Evolutionary conservation across 345 rosid species (phyloP).

Genomic region (Eutrema japonicum): DNA sequence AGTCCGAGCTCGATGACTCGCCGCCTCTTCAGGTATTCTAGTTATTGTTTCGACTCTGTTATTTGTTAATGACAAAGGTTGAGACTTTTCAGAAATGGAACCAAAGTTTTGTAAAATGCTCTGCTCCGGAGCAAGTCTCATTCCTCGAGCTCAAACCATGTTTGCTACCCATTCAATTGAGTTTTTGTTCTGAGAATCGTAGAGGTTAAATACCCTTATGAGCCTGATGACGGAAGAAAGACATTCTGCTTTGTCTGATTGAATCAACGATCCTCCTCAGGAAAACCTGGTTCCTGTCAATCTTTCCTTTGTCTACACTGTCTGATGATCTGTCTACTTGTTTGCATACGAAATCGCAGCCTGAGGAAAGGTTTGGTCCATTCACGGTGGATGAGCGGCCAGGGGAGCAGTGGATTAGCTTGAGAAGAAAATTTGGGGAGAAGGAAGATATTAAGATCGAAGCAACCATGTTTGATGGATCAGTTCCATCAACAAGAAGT

Average conservation of each 20-base stretch:
- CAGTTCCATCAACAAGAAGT: constrained; percentile 47
- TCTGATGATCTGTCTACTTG: constrained; percentile 3
- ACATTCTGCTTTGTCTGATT: not conserved
- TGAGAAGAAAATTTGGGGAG: constrained; percentile 62
- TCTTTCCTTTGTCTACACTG: not conserved
- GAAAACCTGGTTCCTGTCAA: not conserved
- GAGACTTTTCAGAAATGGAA: constrained; percentile 1
- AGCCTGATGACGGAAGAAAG: not conserved
- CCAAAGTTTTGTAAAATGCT: not conserved
- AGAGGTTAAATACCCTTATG: not conserved
- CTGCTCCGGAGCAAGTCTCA: not conserved
- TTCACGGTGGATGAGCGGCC: constrained; percentile 66
- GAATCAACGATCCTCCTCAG: not conserved
- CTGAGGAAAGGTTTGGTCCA: constrained; percentile 49
- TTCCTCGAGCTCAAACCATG: not conserved
- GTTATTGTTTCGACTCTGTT: not conserved
- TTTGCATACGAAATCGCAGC: constrained; percentile 50
- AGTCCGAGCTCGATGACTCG: constrained; percentile 65
- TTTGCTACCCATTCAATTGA: not conserved
- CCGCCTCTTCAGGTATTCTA: constrained; percentile 44
- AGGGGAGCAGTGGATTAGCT: constrained; percentile 84
- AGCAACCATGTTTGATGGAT: constrained; percentile 87
- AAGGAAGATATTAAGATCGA: constrained; percentile 79
- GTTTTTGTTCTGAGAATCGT: not conserved
- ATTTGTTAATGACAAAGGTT: not conserved